A percentile compares a stretch with the other conserved stretches of the same genome.
These are phyloP conservation scores for Eimeria necatrix DNA, from an alignment of 169 alveolate genomes.

Conservation along the genomic window DNA sequence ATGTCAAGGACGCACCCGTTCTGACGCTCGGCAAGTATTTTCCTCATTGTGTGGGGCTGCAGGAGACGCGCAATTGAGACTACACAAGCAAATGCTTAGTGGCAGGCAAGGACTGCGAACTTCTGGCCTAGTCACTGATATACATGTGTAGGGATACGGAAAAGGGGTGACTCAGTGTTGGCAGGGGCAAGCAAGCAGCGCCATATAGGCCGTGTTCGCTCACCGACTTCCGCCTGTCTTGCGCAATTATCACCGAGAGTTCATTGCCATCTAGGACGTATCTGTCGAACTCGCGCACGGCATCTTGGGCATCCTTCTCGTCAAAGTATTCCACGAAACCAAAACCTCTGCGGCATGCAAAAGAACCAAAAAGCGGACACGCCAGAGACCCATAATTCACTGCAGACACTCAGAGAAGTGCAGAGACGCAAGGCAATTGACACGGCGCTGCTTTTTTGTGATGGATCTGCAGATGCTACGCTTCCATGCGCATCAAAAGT, in stretches of 20 bases:
- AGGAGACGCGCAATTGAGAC: background rate
- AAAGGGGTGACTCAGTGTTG: too few relatives aligned
- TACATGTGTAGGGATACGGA: too few relatives aligned
- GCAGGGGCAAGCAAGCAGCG: background rate
- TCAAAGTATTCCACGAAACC: constrained; percentile 95
- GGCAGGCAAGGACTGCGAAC: too few relatives aligned
- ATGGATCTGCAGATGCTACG: background rate
- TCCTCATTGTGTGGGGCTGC: constrained; percentile 76
- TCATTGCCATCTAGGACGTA: constrained; percentile 92
- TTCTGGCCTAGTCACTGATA: too few relatives aligned
- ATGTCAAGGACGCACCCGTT: constrained; percentile 21
- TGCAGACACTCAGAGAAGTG: background rate
- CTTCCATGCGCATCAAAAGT: background rate
- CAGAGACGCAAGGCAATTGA: background rate
- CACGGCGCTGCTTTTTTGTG: background rate
- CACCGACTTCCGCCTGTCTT: constrained; percentile 93
- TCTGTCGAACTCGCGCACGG: constrained; percentile 92
- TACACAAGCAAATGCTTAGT: background rate
- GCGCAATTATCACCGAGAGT: constrained; percentile 92
- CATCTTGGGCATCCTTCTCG: constrained; percentile 92
- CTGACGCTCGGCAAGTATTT: constrained; percentile 71
- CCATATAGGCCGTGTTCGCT: background rate
- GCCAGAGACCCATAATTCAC: too few relatives aligned
- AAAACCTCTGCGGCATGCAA: constrained; percentile 88
- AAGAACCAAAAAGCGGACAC: background rate